Percentiles rank a stretch among this genome's conserved stretches.
Evolutionary conservation across 1,139 yeast genomes (phyloP).

Genomic region (Suzukiozyma palmioleophila): DNA sequence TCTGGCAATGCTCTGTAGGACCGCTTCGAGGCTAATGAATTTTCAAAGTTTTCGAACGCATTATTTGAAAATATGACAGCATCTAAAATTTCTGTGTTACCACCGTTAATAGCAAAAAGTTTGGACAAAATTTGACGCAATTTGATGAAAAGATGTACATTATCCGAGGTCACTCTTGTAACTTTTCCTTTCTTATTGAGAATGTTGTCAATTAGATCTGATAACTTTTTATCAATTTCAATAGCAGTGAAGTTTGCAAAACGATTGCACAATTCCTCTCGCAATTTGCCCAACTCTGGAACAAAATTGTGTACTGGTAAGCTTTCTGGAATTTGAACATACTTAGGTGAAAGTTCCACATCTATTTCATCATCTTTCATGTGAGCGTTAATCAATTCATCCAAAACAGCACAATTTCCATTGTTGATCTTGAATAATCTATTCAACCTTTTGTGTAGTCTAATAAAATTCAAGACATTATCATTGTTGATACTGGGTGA

Average conservation of each 20-base stretch:
- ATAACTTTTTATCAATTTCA: constrained; percentile 14
- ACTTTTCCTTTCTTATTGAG: constrained; percentile 13
- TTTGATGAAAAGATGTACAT: constrained; percentile 17
- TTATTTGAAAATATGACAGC: constrained; percentile 14
- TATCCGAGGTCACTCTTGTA: constrained; percentile 14
- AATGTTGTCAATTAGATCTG: constrained; percentile 17
- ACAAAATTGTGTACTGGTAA: constrained; percentile 18
- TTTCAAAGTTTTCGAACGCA: constrained; percentile 7
- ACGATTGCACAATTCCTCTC: constrained; percentile 14
- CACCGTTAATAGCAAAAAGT: constrained; percentile 24
- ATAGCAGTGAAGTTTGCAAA: constrained; percentile 11
- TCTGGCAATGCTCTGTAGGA: constrained; percentile 35
- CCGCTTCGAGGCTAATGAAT: constrained; percentile 1
- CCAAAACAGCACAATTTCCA: constrained; percentile 30
- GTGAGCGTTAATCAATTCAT: constrained; percentile 25
- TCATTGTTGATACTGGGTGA: constrained; percentile 14
- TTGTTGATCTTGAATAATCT: constrained; percentile 26
- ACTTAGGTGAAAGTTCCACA: constrained; percentile 8
- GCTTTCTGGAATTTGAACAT: constrained; percentile 16
- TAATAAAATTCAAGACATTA: constrained; percentile 17
- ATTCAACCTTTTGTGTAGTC: constrained; percentile 17
- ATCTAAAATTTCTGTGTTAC: constrained; percentile 29
- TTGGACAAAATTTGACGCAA: constrained; percentile 9
- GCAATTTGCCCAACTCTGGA: constrained; percentile 16
- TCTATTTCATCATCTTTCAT: constrained; percentile 22